phyloP scores from a whole-genome alignment of 2,329 filamentous ascomycete species.

The Epichloe uncinata region DNA sequence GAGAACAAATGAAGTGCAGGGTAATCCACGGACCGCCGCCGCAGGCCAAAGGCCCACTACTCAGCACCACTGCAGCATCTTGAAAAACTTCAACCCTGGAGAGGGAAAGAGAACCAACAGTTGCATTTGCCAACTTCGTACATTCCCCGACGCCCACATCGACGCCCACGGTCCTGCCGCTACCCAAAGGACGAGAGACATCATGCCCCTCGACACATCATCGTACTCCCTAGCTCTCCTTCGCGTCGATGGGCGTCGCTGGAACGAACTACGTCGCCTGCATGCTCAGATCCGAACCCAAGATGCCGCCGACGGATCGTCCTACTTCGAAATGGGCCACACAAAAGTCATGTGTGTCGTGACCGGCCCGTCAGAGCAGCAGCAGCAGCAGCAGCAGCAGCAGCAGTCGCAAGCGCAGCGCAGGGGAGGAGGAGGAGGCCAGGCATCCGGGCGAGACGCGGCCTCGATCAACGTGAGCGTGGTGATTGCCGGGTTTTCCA shows the following conservation, averaged over 20 bases:
- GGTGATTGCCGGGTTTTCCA: constrained; percentile 75
- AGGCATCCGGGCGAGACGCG: constrained; percentile 29
- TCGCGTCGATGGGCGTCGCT: constrained; percentile 72
- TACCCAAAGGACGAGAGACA: neutral
- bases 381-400: constrained; percentile 45
- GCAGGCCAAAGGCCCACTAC: no score
- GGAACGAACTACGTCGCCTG: constrained; percentile 90
- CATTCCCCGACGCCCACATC: no score
- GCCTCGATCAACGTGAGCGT: constrained; percentile 66
- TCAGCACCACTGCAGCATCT: no score
- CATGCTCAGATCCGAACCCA: constrained; percentile 86
- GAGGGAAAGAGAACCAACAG: no score
- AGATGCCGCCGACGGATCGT: constrained; percentile 81
- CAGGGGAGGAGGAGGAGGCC: constrained; percentile 21
- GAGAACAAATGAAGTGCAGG: no score
- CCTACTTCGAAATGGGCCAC: constrained; percentile 93
- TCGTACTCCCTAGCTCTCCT: constrained; percentile 79
- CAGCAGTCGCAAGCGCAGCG: constrained; percentile 38
- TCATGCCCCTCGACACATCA: constrained; percentile 89
- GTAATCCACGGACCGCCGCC: no score
- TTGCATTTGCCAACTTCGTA: no score
- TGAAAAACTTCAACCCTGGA: no score
- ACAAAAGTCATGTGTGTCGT: constrained; percentile 94
- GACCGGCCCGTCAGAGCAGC: constrained; percentile 64
- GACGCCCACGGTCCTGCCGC: no score